phyloP scores from a whole-genome alignment of 306 rosid genomes.

The Rosa persica region DNA sequence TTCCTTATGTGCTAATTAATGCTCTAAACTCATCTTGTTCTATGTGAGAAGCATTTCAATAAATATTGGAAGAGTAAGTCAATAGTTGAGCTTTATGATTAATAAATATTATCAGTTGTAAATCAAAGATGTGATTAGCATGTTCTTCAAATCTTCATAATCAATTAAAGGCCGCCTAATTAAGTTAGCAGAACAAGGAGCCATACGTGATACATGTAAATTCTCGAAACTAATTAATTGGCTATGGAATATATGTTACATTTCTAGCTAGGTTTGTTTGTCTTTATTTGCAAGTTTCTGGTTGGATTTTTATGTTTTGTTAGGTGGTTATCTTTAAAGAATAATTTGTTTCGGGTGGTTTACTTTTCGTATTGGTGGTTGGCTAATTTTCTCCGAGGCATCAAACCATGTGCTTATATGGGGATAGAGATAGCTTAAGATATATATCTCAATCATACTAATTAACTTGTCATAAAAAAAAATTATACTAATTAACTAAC shows the following conservation, averaged over 20 bases:
- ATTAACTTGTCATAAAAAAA: too few species aligned
- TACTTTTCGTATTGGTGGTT: constrained; percentile 30
- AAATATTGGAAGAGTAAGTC: not conserved
- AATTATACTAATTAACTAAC: not conserved
- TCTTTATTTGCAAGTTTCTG: constrained; percentile 25
- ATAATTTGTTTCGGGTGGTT: constrained; percentile 14
- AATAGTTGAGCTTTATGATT: not conserved
- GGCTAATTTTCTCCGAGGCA: constrained; percentile 32
- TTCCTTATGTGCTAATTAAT: too few species aligned
- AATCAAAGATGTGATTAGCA: not conserved
- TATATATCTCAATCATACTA: not conserved
- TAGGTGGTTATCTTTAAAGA: constrained; percentile 25
- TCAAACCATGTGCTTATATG: constrained; percentile 43
- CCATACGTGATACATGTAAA: not conserved
- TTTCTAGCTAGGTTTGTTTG: constrained; percentile 12
- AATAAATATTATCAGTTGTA: not conserved
- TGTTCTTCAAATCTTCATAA: not conserved
- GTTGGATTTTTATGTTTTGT: constrained; percentile 20
- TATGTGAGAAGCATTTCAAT: too few species aligned
- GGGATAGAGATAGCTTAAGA: constrained; percentile 14
- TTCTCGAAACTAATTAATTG: not conserved
- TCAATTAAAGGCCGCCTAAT: not conserved
- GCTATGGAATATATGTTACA: constrained; percentile 26
- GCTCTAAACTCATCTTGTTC: not conserved
- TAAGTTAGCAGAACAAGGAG: not conserved